Evolutionary conservation across 2,329 filamentous ascomycete species (phyloP).

Genomic region (Pseudocercospora musae): DNA sequence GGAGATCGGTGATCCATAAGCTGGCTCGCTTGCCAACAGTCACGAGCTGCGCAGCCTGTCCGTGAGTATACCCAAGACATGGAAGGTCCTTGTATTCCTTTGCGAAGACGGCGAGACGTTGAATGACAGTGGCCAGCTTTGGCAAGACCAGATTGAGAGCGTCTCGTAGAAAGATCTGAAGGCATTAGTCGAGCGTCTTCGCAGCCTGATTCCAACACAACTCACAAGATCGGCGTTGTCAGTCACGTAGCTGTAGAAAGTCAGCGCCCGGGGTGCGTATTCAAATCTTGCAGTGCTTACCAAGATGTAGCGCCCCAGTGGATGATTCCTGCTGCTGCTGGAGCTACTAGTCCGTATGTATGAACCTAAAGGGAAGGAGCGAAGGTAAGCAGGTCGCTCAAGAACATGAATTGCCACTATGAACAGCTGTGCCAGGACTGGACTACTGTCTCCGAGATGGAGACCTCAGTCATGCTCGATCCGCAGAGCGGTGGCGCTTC

Average conservation of each 20-base stretch:
- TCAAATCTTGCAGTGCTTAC: slow-evolving; percentile 8
- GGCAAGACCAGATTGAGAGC: slow-evolving; percentile 72
- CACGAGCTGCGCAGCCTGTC: slow-evolving; percentile 58
- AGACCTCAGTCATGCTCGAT: no score
- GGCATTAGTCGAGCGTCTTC: neutral
- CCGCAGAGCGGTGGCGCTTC: no score
- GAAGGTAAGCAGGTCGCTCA: neutral
- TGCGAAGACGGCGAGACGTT: slow-evolving; percentile 70
- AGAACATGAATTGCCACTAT: neutral
- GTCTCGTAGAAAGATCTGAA: slow-evolving; percentile 65
- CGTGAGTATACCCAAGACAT: slow-evolving; percentile 73
- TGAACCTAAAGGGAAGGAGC: slow-evolving; percentile 29
- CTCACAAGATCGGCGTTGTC: slow-evolving; percentile 66
- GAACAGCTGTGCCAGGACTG: neutral
- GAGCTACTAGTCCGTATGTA: slow-evolving; percentile 67
- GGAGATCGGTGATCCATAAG: slow-evolving; percentile 72
- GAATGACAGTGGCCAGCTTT: slow-evolving; percentile 75
- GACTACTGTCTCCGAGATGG: no score
- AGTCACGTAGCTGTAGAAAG: slow-evolving; percentile 52
- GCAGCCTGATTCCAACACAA: neutral
- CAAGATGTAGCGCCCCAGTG: slow-evolving; percentile 68
- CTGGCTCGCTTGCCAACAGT: slow-evolving; percentile 65
- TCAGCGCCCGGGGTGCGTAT: neutral
- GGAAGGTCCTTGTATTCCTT: slow-evolving; percentile 68
- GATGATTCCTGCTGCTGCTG: slow-evolving; percentile 77